These are phyloP conservation scores for Chaetomiaceae sp. DNA, from an alignment of 2,329 filamentous ascomycete species.

Conservation along the genomic window DNA sequence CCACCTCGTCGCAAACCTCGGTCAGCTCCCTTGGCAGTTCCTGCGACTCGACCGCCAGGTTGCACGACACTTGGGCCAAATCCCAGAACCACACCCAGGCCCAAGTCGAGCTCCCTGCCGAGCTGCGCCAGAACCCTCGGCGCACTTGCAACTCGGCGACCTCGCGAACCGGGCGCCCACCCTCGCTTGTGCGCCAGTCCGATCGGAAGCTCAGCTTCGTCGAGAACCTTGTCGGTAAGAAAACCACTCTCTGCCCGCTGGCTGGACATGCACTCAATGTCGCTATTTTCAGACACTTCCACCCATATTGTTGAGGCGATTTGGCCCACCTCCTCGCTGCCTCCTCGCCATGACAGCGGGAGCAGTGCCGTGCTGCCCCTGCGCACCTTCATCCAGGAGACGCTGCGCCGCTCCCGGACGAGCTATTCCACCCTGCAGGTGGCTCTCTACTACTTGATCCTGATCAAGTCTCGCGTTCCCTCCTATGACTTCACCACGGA, in stretches of 20 bases:
- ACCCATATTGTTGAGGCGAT: slow-evolving; percentile 96
- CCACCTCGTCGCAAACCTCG: slow-evolving; percentile 32
- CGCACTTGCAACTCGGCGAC: slow-evolving; percentile 52
- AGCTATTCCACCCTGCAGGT: slow-evolving; percentile 98
- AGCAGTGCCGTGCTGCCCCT: slow-evolving; percentile 79
- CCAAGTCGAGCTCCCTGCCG: slow-evolving; percentile 48
- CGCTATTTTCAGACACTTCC: slow-evolving; percentile 71
- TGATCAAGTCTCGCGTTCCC: slow-evolving; percentile 88
- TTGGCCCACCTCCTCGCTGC: slow-evolving; percentile 84
- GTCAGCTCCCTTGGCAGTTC: slow-evolving; percentile 29
- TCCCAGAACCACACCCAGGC: slow-evolving; percentile 26
- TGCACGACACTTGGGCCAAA: slow-evolving; percentile 32
- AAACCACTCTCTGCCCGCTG: slow-evolving; percentile 12
- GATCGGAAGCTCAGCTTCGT: slow-evolving; percentile 95
- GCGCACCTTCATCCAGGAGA: slow-evolving; percentile 96
- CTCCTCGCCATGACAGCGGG: slow-evolving; percentile 68
- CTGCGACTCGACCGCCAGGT: slow-evolving; percentile 27
- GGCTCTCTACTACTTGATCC: slow-evolving; percentile 89
- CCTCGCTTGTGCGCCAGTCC: slow-evolving; percentile 75
- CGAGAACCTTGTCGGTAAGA: slow-evolving; percentile 95
- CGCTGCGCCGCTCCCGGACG: slow-evolving; percentile 85
- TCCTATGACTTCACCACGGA: slow-evolving; percentile 81
- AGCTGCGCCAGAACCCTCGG: slow-evolving; percentile 62
- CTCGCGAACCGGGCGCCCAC: slow-evolving; percentile 59
- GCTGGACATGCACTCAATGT: slow-evolving; percentile 33